Evolutionary conservation across 495 filamentous ascomycete species (phyloP).

Genomic region (Paragyromitra xinjiangensis): DNA sequence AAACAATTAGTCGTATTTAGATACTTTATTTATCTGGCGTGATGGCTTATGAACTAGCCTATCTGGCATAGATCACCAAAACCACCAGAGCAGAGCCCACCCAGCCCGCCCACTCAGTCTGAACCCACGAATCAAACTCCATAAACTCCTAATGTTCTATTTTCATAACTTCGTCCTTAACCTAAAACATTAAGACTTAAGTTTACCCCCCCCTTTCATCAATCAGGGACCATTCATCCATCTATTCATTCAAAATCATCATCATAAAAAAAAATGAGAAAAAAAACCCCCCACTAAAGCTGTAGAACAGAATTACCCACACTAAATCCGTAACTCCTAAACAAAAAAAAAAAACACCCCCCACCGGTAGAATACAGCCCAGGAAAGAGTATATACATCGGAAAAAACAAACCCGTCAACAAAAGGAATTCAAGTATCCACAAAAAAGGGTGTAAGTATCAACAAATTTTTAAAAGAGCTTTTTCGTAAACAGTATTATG

Average conservation of each 20-base stretch:
- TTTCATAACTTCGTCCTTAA: no score
- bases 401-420: neutral
- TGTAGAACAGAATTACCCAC: neutral
- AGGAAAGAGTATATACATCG: slow-evolving; percentile 4
- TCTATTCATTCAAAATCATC: neutral
- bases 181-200: no score
- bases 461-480: slow-evolving; percentile 14
- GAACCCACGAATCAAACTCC: no score
- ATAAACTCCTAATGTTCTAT: no score
- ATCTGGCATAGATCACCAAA: no score
- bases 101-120: no score
- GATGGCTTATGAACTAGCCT: no score
- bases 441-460: slow-evolving; percentile 12
- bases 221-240: neutral
- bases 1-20: no score
- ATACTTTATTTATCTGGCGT: no score
- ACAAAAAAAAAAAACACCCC: slow-evolving; percentile 2
- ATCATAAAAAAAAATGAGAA: neutral
- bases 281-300: neutral
- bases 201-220: no score
- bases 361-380: slow-evolving; percentile 8
- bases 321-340: slow-evolving; percentile 14
- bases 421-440: slow-evolving; percentile 10
- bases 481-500: neutral
- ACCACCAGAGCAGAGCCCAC: no score